Percentiles rank a stretch among this genome's conserved stretches.
phyloP scores from a whole-genome alignment of 495 filamentous ascomycete genomes.

The Xylaria cubensis region DNA sequence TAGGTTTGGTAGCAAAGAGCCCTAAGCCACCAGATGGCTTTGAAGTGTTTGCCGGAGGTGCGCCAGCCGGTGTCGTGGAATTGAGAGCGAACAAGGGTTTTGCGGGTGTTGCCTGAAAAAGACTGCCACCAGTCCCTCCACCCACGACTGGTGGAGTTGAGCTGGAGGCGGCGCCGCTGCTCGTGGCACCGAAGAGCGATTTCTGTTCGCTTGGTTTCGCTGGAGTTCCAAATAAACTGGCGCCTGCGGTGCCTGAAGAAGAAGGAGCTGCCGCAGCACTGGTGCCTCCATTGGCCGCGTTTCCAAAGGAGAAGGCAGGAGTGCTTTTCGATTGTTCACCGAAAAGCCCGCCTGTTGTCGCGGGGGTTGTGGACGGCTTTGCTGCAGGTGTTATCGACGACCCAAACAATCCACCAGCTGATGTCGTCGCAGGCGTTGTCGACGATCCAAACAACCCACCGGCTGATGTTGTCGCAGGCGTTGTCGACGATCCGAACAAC shows the following conservation, averaged over 20 bases:
- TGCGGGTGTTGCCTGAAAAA: conserved; percentile 48
- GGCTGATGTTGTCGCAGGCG: conserved; percentile 13
- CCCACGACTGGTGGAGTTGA: conserved; percentile 41
- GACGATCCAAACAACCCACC: conserved; percentile 49
- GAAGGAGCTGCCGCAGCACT: conserved; percentile 32
- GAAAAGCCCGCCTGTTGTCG: conserved; percentile 32
- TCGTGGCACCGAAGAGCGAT: conserved; percentile 42
- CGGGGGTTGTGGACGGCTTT: conserved; percentile 21
- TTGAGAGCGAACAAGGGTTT: conserved; percentile 54
- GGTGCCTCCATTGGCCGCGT: conserved; percentile 28
- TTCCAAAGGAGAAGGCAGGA: conserved; percentile 54
- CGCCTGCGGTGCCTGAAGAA: conserved; percentile 38
- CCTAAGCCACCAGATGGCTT: conserved; percentile 32
- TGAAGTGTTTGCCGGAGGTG: conserved; percentile 53
- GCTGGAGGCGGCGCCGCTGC: conserved; percentile 32
- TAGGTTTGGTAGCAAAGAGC: conserved; percentile 32
- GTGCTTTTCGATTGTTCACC: conserved; percentile 33
- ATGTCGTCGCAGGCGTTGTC: conserved; percentile 26
- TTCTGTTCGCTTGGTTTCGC: conserved; percentile 42
- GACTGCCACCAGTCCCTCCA: conserved; percentile 40
- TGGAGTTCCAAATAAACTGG: conserved; percentile 59
- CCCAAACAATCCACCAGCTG: conserved; percentile 47
- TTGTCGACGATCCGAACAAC: too few species aligned
- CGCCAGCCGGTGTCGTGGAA: conserved; percentile 70
- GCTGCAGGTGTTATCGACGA: conserved; percentile 31